These are phyloP conservation scores for Penicillium paxilli DNA, from an alignment of 495 filamentous ascomycete genomes.

Conservation along the genomic window DNA sequence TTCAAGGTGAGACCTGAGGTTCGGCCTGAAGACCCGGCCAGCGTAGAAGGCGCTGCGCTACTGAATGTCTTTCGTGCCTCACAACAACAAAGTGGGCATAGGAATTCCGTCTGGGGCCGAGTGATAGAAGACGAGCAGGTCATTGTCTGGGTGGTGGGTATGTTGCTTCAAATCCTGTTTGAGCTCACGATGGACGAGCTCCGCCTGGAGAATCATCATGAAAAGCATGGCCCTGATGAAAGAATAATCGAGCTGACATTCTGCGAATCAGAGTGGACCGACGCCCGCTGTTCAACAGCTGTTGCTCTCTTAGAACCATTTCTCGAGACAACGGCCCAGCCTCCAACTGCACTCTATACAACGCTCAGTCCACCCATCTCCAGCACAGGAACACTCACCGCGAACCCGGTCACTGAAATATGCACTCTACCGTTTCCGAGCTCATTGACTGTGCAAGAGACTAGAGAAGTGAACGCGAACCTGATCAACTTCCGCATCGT, in stretches of 20 bases:
- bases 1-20: slow-evolving; percentile 40
- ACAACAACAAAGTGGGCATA: slow-evolving; percentile 37
- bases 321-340: slow-evolving; percentile 22
- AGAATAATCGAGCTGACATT: no score
- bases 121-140: slow-evolving; percentile 35
- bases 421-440: slow-evolving; percentile 31
- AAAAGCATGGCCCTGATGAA: no score
- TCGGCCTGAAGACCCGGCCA: slow-evolving; percentile 41
- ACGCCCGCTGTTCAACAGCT: slow-evolving; percentile 29
- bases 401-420: slow-evolving; percentile 44
- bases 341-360: slow-evolving; percentile 25
- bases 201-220: no score
- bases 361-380: slow-evolving; percentile 34
- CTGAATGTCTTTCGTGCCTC: slow-evolving; percentile 27
- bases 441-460: slow-evolving; percentile 22
- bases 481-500: slow-evolving; percentile 34
- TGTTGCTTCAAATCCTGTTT: no score
- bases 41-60: slow-evolving; percentile 31
- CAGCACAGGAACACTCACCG: slow-evolving; percentile 31
- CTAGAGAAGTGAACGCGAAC: slow-evolving; percentile 22
- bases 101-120: slow-evolving; percentile 42
- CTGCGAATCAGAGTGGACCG: slow-evolving; percentile 46
- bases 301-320: slow-evolving; percentile 22
- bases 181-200: no score
- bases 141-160: slow-evolving; percentile 44